Evolutionary conservation across 2,329 filamentous ascomycete genomes (phyloP).

Genomic region (Helotiales sp.): DNA sequence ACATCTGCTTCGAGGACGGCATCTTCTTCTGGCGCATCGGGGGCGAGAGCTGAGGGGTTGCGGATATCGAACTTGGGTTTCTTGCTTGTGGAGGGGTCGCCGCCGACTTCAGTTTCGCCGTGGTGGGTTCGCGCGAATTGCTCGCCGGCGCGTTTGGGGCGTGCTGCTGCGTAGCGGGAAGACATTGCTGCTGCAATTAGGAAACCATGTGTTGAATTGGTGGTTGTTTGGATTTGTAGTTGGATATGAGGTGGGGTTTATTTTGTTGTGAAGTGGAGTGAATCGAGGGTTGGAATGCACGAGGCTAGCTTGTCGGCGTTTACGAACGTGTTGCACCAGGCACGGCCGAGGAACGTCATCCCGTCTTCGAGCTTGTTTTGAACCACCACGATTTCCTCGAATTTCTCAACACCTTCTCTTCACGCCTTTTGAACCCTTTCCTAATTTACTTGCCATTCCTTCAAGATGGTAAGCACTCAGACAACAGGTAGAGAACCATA

Average conservation of each 20-base stretch:
- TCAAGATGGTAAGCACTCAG: slow-evolving; percentile 32
- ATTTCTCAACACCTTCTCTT: not conserved
- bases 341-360: slow-evolving; percentile 31
- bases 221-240: not conserved
- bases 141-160: slow-evolving; percentile 84
- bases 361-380: slow-evolving; percentile 24
- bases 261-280: not conserved
- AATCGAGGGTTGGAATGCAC: slow-evolving; percentile 4
- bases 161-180: slow-evolving; percentile 66
- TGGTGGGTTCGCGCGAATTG: slow-evolving; percentile 78
- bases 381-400: not conserved
- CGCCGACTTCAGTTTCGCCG: slow-evolving; percentile 53
- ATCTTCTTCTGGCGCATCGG: slow-evolving; percentile 78
- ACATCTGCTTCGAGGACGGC: slow-evolving; percentile 88
- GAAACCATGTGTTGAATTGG: slow-evolving; percentile 1
- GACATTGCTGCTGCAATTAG: slow-evolving; percentile 51
- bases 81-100: slow-evolving; percentile 59
- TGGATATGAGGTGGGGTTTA: not conserved
- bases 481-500: not conserved
- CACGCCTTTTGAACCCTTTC: not conserved
- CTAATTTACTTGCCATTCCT: not conserved
- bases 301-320: slow-evolving; percentile 22
- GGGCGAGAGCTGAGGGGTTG: slow-evolving; percentile 89
- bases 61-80: slow-evolving; percentile 92
- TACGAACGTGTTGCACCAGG: slow-evolving; percentile 25